A percentile compares a stretch with the other conserved stretches of the same genome.
Evolutionary conservation across 208 protist genomes (phyloP).

Genomic region (Naegleria fowleri): DNA sequence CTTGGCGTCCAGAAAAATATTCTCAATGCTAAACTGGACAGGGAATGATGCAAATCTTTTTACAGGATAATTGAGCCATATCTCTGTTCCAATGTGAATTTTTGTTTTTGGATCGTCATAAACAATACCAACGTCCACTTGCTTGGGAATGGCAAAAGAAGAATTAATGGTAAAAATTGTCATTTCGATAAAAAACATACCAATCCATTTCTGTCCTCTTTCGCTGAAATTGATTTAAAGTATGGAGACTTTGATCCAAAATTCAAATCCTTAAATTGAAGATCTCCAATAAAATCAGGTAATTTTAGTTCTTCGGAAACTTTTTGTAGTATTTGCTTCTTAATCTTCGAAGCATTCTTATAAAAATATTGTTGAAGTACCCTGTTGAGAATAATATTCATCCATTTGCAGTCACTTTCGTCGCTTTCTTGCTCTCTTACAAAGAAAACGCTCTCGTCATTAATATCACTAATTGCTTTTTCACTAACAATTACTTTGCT

Average conservation of each 20-base stretch:
- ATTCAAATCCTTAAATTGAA: constrained; percentile 15
- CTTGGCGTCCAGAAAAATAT: not conserved
- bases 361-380: not conserved
- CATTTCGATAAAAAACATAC: not conserved
- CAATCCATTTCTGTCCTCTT: constrained; percentile 7
- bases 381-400: constrained; percentile 1
- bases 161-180: too few species aligned
- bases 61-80: constrained; percentile 9
- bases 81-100: not conserved
- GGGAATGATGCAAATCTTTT: constrained; percentile 1
- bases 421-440: not conserved
- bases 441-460: not conserved
- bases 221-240: not conserved
- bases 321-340: not conserved
- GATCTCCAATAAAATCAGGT: not conserved
- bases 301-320: not conserved
- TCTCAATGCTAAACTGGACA: not conserved
- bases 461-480: constrained; percentile 1
- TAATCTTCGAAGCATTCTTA: not conserved
- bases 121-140: not conserved
- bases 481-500: not conserved
- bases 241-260: constrained; percentile 15
- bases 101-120: constrained; percentile 4
- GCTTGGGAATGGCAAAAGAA: not conserved
- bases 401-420: not conserved